phyloP scores from a whole-genome alignment of 2,329 filamentous ascomycete species.

The Mariannaea elegans region DNA sequence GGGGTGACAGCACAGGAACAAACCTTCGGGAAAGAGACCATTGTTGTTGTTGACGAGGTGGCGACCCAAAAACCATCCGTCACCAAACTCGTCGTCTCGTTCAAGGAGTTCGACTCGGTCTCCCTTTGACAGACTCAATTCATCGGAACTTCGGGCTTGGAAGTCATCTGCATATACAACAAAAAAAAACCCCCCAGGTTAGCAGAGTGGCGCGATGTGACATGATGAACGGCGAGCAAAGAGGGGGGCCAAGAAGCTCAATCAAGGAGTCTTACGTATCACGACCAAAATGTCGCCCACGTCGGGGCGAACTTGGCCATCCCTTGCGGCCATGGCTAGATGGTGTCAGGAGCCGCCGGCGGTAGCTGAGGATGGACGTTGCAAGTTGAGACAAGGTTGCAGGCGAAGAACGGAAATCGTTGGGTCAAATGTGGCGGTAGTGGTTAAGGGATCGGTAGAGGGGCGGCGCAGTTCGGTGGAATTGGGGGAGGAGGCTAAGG shows the following conservation, averaged over 20 bases:
- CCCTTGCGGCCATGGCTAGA: constrained; percentile 54
- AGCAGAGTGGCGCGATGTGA: constrained; percentile 20
- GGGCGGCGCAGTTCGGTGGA: constrained; percentile 18
- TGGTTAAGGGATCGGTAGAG: constrained; percentile 32
- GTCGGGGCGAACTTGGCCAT: constrained; percentile 59
- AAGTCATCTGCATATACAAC: constrained; percentile 78
- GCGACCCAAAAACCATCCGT: constrained; percentile 84
- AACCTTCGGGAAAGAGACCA: constrained; percentile 86
- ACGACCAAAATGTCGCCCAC: constrained; percentile 75
- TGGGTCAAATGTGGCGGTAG: constrained; percentile 31
- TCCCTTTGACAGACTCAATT: constrained; percentile 86
- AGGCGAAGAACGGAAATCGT: constrained; percentile 30
- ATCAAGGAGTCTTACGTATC: constrained; percentile 66
- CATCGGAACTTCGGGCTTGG: constrained; percentile 87
- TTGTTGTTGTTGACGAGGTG: constrained; percentile 78
- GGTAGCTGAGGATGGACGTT: constrained; percentile 26
- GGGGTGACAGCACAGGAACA: constrained; percentile 33
- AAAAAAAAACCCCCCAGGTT: constrained; percentile 22
- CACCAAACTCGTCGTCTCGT: constrained; percentile 87
- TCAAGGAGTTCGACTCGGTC: constrained; percentile 86
- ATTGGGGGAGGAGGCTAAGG: constrained; percentile 16
- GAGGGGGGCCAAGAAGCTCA: constrained; percentile 34
- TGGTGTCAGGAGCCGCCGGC: constrained; percentile 30
- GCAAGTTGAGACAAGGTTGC: constrained; percentile 31
- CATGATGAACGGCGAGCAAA: neutral